Evolutionary conservation across 2,329 filamentous ascomycete species (phyloP), one percentile per base, ranked within the genome.

Genomic region (Echinosphaeria canescens): DNA sequence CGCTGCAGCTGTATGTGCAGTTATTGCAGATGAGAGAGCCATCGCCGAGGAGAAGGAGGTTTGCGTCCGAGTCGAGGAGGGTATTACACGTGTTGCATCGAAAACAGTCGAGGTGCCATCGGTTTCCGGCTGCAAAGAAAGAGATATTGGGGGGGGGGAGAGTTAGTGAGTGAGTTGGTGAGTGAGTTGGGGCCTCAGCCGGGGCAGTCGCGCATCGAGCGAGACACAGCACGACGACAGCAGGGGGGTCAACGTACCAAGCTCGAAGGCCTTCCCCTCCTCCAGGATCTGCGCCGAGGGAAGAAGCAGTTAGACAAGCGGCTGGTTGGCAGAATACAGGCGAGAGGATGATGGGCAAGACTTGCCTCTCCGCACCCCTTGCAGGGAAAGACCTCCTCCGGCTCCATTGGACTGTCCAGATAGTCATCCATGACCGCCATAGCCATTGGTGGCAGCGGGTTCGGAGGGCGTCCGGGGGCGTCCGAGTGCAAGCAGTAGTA

Each of bases 101-200:
- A 55, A 98, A 98, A 59, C 88, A 98, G 55, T 93, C 79, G 43
- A 98, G 79, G 60, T 98, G 88, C 88, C 85, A 95, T 63, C 85
- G 69, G 49, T 91, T 88, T 35, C 84, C 84, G 48, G 85, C 84
- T 92, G 39, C n/a, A n/a, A n/a, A n/a, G n/a, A n/a, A n/a, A n/a
- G n/a, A n/a, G n/a, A n/a, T n/a, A n/a, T n/a, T n/a, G n/a, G n/a
- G n/a, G n/a, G n/a, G n/a, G 30, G 14, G 17, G 23, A 28, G 26
- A 23, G 30, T 42, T 30, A 45, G 29, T 31, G 24, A 44, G 10
- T 19, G 7, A n/a, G n/a, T n/a, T n/a, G n/a, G n/a, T n/a, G n/a
- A n/a, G n/a, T n/a, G n/a, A n/a, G n/a, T n/a, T n/a, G n/a, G n/a
- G n/a, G n/a, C n/a, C n/a, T n/a, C n/a, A n/a, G n/a, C n/a, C n/a